phyloP scores from a whole-genome alignment of 2,329 filamentous ascomycete species.

The Aspergillus fischeri region DNA sequence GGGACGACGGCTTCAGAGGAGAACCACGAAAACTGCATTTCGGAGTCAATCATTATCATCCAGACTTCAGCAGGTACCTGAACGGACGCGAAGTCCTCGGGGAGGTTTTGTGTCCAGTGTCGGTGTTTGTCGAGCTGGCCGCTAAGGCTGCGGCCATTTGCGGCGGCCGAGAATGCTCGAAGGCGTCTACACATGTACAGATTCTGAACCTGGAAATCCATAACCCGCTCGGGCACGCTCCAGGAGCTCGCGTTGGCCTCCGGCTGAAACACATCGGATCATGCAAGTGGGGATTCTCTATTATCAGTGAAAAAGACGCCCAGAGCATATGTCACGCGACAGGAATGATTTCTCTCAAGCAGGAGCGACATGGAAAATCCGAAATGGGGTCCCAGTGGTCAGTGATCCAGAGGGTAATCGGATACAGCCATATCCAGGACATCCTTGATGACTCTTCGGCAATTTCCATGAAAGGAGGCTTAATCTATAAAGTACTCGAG shows the following conservation, averaged over 20 bases:
- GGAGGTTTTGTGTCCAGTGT: neutral
- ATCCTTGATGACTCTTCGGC: neutral
- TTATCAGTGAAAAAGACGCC: neutral
- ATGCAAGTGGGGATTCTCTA: neutral
- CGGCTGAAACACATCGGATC: neutral
- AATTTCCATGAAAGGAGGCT: neutral
- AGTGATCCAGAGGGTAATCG: neutral
- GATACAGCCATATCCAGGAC: neutral
- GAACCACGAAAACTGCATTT: neutral
- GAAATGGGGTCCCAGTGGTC: neutral
- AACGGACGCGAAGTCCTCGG: neutral
- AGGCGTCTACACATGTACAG: no score
- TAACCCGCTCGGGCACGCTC: neutral
- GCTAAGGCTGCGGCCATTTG: neutral
- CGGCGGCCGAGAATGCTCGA: neutral
- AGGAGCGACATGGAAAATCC: neutral
- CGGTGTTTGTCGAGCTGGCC: neutral
- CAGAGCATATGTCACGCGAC: neutral
- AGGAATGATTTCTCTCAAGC: neutral
- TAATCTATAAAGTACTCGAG: neutral
- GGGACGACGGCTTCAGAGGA: neutral
- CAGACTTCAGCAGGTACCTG: neutral
- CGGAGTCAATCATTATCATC: neutral
- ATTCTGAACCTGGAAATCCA: neutral
- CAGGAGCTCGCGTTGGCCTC: neutral